These are phyloP conservation scores for Phytopythium sindhum DNA, from an alignment of 352 stramenopile genomes.

Conservation along the genomic window DNA sequence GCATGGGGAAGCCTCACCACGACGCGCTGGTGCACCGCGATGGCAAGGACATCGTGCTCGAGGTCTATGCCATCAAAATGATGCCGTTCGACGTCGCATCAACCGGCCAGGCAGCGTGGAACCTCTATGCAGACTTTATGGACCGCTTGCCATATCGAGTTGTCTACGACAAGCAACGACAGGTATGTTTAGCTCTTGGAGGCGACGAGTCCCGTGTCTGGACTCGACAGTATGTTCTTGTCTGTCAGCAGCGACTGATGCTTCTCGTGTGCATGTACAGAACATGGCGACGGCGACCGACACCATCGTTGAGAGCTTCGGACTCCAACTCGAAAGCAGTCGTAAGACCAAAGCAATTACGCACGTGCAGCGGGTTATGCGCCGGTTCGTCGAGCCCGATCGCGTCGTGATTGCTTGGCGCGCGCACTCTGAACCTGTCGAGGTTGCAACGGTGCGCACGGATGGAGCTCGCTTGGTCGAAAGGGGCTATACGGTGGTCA, in stretches of 20 bases:
- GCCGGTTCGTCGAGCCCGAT: slow-evolving; percentile 4
- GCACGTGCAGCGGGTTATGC: not conserved
- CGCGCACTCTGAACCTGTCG: not conserved
- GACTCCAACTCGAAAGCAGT: no score
- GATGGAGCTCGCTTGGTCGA: not conserved
- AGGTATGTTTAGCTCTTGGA: no score
- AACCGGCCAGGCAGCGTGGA: slow-evolving; percentile 26
- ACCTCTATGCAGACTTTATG: slow-evolving; percentile 42
- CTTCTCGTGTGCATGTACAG: not conserved
- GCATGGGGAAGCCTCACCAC: slow-evolving; percentile 22
- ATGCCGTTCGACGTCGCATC: slow-evolving; percentile 24
- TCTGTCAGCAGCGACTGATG: no score
- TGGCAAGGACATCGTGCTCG: slow-evolving; percentile 21
- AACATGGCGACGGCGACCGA: no score
- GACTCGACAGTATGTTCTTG: no score
- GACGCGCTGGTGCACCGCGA: slow-evolving; percentile 25
- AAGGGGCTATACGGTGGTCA: slow-evolving; percentile 4
- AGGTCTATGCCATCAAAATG: slow-evolving; percentile 28
- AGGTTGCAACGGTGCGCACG: not conserved
- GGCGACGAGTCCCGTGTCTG: no score
- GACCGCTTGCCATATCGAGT: slow-evolving; percentile 45
- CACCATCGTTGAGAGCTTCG: no score
- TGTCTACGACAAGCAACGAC: slow-evolving; percentile 36
- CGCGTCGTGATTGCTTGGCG: slow-evolving; percentile 10
- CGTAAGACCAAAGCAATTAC: no score